These are phyloP conservation scores for Halteria grandinella DNA, from an alignment of 73 alveolate genomes.

Conservation along the genomic window DNA sequence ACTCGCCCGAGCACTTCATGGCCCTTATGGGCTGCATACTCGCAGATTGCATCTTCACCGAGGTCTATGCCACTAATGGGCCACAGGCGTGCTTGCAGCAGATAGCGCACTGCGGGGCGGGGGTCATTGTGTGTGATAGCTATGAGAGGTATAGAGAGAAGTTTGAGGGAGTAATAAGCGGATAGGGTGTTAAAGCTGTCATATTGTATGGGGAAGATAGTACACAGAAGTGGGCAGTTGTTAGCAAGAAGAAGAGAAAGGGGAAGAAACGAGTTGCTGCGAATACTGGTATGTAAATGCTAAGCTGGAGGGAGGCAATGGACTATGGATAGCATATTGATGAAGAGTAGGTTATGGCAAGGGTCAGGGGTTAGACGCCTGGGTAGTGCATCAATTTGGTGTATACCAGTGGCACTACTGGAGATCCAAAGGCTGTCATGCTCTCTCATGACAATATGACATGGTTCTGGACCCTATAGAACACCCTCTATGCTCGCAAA, in stretches of 20 bases:
- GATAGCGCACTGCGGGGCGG: constrained; percentile 75
- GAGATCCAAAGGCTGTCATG: constrained; percentile 87
- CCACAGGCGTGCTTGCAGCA: constrained; percentile 83
- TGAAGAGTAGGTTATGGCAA: background rate
- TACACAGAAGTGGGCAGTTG: background rate
- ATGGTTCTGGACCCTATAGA: constrained; percentile 51
- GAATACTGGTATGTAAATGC: background rate
- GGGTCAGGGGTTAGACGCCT: constrained; percentile 47
- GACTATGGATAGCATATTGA: constrained; percentile 21
- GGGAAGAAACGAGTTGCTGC: background rate
- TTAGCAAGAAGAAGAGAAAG: background rate
- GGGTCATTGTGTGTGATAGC: constrained; percentile 71
- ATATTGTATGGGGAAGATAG: constrained; percentile 12
- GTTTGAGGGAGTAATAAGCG: constrained; percentile 49
- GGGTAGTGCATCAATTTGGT: constrained; percentile 83
- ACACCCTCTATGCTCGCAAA: background rate
- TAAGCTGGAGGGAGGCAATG: constrained; percentile 49
- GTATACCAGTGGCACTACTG: constrained; percentile 94
- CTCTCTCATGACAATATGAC: constrained; percentile 79
- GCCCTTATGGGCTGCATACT: constrained; percentile 61
- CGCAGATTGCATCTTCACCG: constrained; percentile 59
- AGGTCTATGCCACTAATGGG: constrained; percentile 69
- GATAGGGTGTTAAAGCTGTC: constrained; percentile 26
- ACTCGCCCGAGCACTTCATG: constrained; percentile 70
- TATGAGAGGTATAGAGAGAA: constrained; percentile 61